Evolutionary conservation across 805 yeast species (phyloP).

Genomic region (Grigorovia humatica): DNA sequence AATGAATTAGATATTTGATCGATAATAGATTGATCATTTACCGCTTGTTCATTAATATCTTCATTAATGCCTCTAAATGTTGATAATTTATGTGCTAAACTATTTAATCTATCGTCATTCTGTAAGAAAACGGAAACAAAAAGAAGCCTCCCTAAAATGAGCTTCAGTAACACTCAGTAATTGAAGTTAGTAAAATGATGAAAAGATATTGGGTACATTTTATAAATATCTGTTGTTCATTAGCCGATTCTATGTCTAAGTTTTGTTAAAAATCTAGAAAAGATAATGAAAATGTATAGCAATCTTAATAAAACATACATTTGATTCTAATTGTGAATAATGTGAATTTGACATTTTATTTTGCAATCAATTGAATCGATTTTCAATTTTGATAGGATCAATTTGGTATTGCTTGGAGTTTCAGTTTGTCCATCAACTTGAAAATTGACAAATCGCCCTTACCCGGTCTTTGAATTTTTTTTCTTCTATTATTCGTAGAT

Average conservation of each 20-base stretch:
- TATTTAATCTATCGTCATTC: slow-evolving; percentile 55
- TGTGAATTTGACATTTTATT: slow-evolving; percentile 24
- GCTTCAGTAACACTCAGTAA: background rate
- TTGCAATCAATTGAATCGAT: too few relatives aligned
- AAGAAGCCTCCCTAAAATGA: background rate
- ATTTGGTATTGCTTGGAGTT: too few relatives aligned
- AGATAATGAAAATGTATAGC: background rate
- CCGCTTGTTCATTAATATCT: slow-evolving; percentile 57
- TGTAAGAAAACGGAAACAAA: slow-evolving; percentile 15
- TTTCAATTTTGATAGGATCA: too few relatives aligned
- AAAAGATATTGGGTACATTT: too few relatives aligned
- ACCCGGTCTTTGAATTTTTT: too few relatives aligned
- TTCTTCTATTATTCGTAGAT: too few relatives aligned
- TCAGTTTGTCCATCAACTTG: too few relatives aligned
- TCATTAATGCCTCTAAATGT: slow-evolving; percentile 54
- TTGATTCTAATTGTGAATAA: slow-evolving; percentile 24
- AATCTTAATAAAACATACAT: slow-evolving; percentile 6
- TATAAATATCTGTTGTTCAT: background rate
- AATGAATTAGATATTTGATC: slow-evolving; percentile 41
- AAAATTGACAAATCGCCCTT: too few relatives aligned
- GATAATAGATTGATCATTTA: slow-evolving; percentile 38
- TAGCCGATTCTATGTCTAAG: too few relatives aligned
- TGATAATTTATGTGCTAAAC: slow-evolving; percentile 54
- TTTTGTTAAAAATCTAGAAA: background rate
- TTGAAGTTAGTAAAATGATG: background rate